A percentile compares a stretch with the other conserved stretches of the same genome.
These are phyloP conservation scores for Nigrograna mackinnonii DNA, from an alignment of 2,329 filamentous ascomycete genomes.

Conservation along the genomic window DNA sequence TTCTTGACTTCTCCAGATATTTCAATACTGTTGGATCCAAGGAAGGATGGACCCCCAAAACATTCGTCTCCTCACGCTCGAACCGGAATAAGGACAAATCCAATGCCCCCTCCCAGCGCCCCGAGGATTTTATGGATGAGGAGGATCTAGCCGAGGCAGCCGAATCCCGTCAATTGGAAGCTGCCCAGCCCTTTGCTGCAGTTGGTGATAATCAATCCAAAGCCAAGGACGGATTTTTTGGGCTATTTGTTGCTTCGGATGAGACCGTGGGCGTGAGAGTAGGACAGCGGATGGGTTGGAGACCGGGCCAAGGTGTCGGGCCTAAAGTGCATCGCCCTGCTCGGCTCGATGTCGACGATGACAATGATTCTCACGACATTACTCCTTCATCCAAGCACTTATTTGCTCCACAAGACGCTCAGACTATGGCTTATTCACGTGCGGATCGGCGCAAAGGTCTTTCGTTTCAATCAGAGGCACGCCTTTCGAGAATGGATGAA, in stretches of 20 bases:
- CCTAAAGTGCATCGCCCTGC: constrained; percentile 80
- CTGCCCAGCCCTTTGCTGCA: constrained; percentile 72
- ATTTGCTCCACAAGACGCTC: constrained; percentile 83
- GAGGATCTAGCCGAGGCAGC: constrained; percentile 89
- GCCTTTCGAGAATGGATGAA: constrained; percentile 45
- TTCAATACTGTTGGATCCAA: constrained; percentile 98
- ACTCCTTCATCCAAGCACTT: constrained; percentile 57
- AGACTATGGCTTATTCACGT: constrained; percentile 66
- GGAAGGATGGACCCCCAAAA: constrained; percentile 93
- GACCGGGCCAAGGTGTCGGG: constrained; percentile 88
- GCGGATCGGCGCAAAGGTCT: constrained; percentile 70
- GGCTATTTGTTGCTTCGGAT: constrained; percentile 71
- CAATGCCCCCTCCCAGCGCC: constrained; percentile 61
- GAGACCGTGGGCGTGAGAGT: constrained; percentile 88
- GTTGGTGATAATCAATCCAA: constrained; percentile 66
- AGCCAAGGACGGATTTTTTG: constrained; percentile 63
- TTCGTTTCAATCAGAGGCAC: constrained; percentile 65
- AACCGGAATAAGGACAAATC: constrained; percentile 72
- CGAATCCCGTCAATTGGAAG: constrained; percentile 75
- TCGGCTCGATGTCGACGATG: constrained; percentile 65
- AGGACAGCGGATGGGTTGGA: constrained; percentile 93
- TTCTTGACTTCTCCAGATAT: constrained; percentile 65
- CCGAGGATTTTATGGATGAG: constrained; percentile 97
- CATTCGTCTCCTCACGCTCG: constrained; percentile 86
- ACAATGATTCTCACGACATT: constrained; percentile 26